phyloP scores from a whole-genome alignment of 1,284 basidiomycete species.

The Cryptococcus amylolentus region DNA sequence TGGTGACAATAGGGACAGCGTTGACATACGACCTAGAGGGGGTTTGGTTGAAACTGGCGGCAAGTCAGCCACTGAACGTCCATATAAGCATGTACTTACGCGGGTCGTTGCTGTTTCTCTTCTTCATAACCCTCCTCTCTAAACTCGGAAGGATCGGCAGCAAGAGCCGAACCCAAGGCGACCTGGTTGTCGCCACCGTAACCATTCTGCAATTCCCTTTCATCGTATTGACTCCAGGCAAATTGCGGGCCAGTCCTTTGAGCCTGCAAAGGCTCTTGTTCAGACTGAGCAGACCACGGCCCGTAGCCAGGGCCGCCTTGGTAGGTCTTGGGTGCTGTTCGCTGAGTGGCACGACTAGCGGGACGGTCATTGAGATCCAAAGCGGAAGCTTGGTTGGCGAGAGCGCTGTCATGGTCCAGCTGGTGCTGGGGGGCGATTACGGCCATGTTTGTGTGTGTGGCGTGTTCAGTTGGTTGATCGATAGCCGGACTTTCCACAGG shows the following conservation, averaged over 20 bases:
- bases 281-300: background rate
- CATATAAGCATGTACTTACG: conserved; percentile 4
- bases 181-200: conserved; percentile 1
- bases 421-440: conserved; percentile 1
- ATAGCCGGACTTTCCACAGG: background rate
- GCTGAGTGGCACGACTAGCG: conserved; percentile 8
- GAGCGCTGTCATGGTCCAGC: conserved; percentile 14
- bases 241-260: too few relatives aligned
- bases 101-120: conserved; percentile 7
- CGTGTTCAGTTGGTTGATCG: background rate
- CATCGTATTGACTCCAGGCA: background rate
- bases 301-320: conserved; percentile 3
- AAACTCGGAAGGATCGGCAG: conserved; percentile 8
- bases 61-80: background rate
- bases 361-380: conserved; percentile 17
- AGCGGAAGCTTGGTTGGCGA: conserved; percentile 17
- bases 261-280: background rate
- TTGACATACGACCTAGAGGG: conserved; percentile 46
- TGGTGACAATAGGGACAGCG: conserved; percentile 37
- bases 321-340: background rate
- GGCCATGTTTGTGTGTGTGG: background rate
- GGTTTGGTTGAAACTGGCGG: conserved; percentile 13
- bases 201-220: background rate
- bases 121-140: conserved; percentile 6
- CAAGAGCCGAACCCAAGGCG: conserved; percentile 5